These are phyloP conservation scores for Leishmania tarentolae DNA, from an alignment of 208 protist species.

Conservation along the genomic window DNA sequence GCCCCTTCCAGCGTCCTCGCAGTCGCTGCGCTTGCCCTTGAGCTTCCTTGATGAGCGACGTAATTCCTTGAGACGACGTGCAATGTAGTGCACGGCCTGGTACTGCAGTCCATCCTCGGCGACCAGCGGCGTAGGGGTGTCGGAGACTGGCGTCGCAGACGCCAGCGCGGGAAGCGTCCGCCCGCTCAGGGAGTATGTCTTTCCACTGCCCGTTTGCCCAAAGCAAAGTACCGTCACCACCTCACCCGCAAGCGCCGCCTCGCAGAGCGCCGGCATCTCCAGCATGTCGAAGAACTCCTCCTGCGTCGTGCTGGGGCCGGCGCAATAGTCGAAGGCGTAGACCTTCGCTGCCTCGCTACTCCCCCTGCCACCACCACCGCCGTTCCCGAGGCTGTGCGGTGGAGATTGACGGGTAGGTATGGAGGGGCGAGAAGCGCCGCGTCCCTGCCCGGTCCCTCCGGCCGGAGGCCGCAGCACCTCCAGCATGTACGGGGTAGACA, in stretches of 20 bases:
- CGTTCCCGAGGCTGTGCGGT: not conserved
- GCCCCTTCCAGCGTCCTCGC: not conserved
- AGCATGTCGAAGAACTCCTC: slow-evolving; percentile 49
- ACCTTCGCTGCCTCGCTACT: not conserved
- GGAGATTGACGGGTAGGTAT: not conserved
- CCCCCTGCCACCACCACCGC: not conserved
- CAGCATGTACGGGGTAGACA: slow-evolving; percentile 24
- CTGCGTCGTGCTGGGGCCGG: slow-evolving; percentile 63
- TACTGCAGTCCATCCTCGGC: slow-evolving; percentile 79
- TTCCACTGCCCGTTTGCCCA: slow-evolving; percentile 90
- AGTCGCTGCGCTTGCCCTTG: not conserved
- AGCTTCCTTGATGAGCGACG: slow-evolving; percentile 6
- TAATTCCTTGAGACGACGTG: slow-evolving; percentile 36
- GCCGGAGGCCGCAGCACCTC: slow-evolving; percentile 20
- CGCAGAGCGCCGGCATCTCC: slow-evolving; percentile 60
- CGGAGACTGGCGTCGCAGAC: not conserved
- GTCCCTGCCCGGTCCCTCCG: not conserved
- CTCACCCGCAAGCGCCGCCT: slow-evolving; percentile 74
- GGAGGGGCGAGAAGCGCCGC: not conserved
- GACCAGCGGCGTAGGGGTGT: slow-evolving; percentile 23
- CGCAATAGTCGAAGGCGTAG: slow-evolving; percentile 69
- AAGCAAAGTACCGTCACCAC: slow-evolving; percentile 89
- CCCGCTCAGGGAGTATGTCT: slow-evolving; percentile 90
- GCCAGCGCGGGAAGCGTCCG: slow-evolving; percentile 19
- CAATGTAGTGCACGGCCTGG: slow-evolving; percentile 60